These are phyloP conservation scores for Rhodotorula sp. DNA, from an alignment of 1,284 basidiomycete genomes.

Conservation along the genomic window DNA sequence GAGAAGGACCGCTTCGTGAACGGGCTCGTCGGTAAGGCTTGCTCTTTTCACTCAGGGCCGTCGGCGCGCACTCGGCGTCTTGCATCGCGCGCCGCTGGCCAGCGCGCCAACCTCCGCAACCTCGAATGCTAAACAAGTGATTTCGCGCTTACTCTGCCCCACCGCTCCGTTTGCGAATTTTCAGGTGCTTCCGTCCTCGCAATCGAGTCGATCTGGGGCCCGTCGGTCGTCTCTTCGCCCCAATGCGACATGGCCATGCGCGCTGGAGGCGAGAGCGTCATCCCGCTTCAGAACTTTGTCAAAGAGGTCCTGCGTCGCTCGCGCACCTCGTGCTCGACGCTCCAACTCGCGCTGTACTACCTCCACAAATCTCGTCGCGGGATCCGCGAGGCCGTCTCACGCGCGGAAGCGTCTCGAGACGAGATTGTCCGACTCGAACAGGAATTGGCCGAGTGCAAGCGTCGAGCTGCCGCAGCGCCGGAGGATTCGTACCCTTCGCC, in stretches of 20 bases:
- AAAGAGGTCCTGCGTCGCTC: constrained; percentile 45
- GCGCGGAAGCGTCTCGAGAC: constrained; percentile 22
- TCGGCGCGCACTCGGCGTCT: background rate
- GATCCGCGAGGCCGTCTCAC: constrained; percentile 38
- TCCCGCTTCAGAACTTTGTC: constrained; percentile 43
- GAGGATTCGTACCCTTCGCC: constrained; percentile 29
- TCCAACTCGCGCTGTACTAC: constrained; percentile 46
- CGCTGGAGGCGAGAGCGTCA: constrained; percentile 18
- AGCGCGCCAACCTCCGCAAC: background rate
- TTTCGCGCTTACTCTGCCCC: background rate
- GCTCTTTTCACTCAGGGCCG: background rate
- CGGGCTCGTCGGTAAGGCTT: constrained; percentile 41
- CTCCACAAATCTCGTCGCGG: constrained; percentile 43
- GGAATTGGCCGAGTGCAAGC: constrained; percentile 7
- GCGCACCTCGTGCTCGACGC: constrained; percentile 43
- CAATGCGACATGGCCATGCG: background rate
- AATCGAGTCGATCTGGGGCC: constrained; percentile 42
- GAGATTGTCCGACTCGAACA: constrained; percentile 19
- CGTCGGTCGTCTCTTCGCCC: background rate
- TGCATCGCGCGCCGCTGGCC: background rate
- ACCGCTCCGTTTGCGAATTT: background rate
- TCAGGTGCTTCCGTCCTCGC: constrained; percentile 39
- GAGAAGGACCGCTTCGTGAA: constrained; percentile 40
- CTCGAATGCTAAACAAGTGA: background rate
- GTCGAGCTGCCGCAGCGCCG: background rate